Percentiles rank a stretch among this genome's conserved stretches.
phyloP scores from a whole-genome alignment of 305 asterid genomes.

The Striga hermonthica region DNA sequence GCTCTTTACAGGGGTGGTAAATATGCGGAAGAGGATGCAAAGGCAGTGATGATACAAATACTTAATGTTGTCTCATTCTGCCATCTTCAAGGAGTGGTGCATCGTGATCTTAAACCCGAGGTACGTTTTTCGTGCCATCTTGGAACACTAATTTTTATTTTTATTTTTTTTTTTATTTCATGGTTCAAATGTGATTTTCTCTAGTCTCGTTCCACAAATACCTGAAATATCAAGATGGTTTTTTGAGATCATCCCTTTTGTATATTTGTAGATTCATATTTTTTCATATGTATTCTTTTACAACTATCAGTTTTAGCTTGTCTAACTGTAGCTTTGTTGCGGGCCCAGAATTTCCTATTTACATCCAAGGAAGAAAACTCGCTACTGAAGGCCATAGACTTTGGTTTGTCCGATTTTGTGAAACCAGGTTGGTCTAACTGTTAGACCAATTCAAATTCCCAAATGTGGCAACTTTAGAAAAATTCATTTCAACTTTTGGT shows the following conservation, averaged over 20 bases:
- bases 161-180: neutral
- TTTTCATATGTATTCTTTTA: neutral
- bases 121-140: conserved; percentile 32
- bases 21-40: conserved; percentile 77
- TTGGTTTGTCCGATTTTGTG: conserved; percentile 81
- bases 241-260: neutral
- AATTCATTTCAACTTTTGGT: neutral
- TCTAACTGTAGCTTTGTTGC: conserved; percentile 37
- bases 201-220: neutral
- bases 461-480: neutral
- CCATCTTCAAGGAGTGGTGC: conserved; percentile 92
- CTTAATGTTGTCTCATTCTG: conserved; percentile 69
- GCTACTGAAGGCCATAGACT: conserved; percentile 71
- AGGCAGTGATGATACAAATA: conserved; percentile 69
- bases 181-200: neutral
- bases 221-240: neutral
- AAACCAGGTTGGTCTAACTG: conserved; percentile 56
- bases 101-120: conserved; percentile 92
- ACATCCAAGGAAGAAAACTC: conserved; percentile 67
- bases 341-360: conserved; percentile 70
- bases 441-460: neutral
- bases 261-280: neutral
- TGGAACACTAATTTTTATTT: neutral
- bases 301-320: neutral
- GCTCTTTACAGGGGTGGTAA: conserved; percentile 62